Base-by-base conservation (phyloP, 2,329 filamentous ascomycete genomes). In the Ustilaginoidea virens region DNA sequence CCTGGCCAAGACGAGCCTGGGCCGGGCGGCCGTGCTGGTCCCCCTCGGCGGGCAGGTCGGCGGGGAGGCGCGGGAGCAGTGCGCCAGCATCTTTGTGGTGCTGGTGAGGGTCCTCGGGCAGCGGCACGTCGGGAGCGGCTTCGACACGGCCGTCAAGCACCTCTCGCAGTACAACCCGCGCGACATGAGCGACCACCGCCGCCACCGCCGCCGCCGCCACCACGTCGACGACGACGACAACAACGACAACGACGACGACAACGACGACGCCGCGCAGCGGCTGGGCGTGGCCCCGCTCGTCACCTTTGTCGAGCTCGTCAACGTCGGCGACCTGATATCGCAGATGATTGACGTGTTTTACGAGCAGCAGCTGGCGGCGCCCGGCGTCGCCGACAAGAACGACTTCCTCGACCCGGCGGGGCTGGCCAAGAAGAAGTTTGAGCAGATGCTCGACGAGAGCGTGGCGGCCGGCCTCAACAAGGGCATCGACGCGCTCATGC, bases 271-370 rank as follows among this genome's bases (percentile, higher is more conserved):
- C n/a, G n/a, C n/a, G n/a, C n/a, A n/a, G n/a, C n/a, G n/a, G n/a
- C n/a, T n/a, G 19, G 81, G 80, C 1, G 86, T 94, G 6, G 83
- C 85, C 31, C 90, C 90, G 2, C 66, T 98, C 4, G 85, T 94
- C 25, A 94, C 82, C 1, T 98, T 98, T 45, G 73, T 98, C 36
- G 90, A 98, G 55, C 69, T 98, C 17, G 90, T 98, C 50, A 98
- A 98, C 47, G 87, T 98, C 1, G 90, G 90, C 33, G 90, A 98
- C 50, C 65, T 98, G 33, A 98, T 98, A 42, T 83, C 92, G 34
- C 90, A 98, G 52, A 98, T 98, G 90, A 74, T 98, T 33, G 90
- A 98, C 48, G 85, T 98, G 19, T 98, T 98, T 49, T 98, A 92
- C 55, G 80, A 92, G 48, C 90, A 96, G 55, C 90, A 98, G 56